Conservation (phyloP, 1,284 basidiomycete genomes). For the Boletus sp. region DNA sequence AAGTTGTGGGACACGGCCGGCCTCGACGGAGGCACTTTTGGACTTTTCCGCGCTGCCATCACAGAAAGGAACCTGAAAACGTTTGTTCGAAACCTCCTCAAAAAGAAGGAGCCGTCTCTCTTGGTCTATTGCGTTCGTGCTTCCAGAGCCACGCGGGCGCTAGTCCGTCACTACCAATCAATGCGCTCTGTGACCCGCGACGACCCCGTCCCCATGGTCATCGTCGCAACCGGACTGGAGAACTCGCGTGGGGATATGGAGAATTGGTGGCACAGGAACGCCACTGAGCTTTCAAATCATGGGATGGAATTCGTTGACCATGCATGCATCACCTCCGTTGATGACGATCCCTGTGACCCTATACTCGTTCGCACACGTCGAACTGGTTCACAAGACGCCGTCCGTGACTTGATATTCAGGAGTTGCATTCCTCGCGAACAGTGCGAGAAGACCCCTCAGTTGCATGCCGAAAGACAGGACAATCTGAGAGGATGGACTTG, state of each 20-base stretch:
- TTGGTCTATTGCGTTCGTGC: slow-evolving; percentile 33
- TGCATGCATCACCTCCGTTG: slow-evolving; percentile 31
- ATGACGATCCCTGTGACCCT: slow-evolving; percentile 22
- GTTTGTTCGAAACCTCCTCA: slow-evolving; percentile 22
- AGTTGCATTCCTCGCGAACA: slow-evolving; percentile 13
- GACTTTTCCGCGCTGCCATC: slow-evolving; percentile 23
- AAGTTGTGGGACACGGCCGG: slow-evolving; percentile 34
- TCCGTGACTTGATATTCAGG: slow-evolving; percentile 27
- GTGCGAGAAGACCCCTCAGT: neutral
- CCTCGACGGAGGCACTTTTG: slow-evolving; percentile 29
- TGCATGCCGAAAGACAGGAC: neutral
- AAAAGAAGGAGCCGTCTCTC: slow-evolving; percentile 23
- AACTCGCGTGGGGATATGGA: slow-evolving; percentile 32
- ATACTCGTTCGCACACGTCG: slow-evolving; percentile 17
- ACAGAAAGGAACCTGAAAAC: slow-evolving; percentile 27
- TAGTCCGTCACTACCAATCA: slow-evolving; percentile 30
- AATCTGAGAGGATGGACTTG: slow-evolving; percentile 15
- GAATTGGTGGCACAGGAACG: slow-evolving; percentile 33
- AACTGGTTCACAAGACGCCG: slow-evolving; percentile 11
- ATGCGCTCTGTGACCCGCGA: slow-evolving; percentile 17
- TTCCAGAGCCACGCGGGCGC: slow-evolving; percentile 28
- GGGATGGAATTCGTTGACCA: slow-evolving; percentile 30
- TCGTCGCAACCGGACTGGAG: slow-evolving; percentile 35
- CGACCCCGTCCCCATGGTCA: slow-evolving; percentile 24
- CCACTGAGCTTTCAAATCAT: slow-evolving; percentile 13